Base-by-base conservation (phyloP, 2,329 filamentous ascomycete genomes). In the Pyrenochaeta sp. region DNA sequence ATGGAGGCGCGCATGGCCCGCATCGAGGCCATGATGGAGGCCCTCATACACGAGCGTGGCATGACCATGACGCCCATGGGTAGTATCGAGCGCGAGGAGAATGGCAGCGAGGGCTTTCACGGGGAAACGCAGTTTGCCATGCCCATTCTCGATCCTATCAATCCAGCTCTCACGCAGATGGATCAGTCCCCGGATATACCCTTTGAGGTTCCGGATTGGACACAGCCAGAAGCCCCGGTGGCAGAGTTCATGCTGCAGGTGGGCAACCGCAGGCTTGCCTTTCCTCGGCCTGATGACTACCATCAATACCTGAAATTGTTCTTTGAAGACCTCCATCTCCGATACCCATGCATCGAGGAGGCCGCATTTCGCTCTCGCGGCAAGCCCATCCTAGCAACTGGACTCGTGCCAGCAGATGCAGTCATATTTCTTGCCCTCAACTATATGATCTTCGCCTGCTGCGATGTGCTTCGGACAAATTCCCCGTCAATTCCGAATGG, bases 1-100 rank as follows among this genome's bases (percentile, higher is more conserved):
- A 65, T 70, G 60, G 65, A 70, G 43, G 55, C 55, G 18, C 64
- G 67, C 21, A 70, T 70, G 67, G 49, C 63, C 7, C 54, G 67
- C 7, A 59, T 70, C 4, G 67, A 70, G 48, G 47, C 51, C 24
- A 67, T 70, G 65, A 66, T 70, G 65, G 63, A 69, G 28, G 54
- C 56, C 10, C 40, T 69, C 15, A 53, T 69, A n/a, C 67, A 62
- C 17, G 64, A 69, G 5, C 59, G 65, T 8, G 52, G 54, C 41
- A 39, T 58, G 35, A 48, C 50, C 5, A 44, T 58, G 35, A 58
- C 60, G 10, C 58, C 63, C 2, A 45, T 53, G 31, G 53, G 52
- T n/a, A 63, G 58, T 36, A 52, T 59, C 2, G 65, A 65, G 39
- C 56, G 60, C n/a, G 65, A 67, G 2, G 59, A 61, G 2, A 44